These are phyloP conservation scores for Megacollybia marginata DNA, from an alignment of 768 basidiomycete species.

Conservation along the genomic window DNA sequence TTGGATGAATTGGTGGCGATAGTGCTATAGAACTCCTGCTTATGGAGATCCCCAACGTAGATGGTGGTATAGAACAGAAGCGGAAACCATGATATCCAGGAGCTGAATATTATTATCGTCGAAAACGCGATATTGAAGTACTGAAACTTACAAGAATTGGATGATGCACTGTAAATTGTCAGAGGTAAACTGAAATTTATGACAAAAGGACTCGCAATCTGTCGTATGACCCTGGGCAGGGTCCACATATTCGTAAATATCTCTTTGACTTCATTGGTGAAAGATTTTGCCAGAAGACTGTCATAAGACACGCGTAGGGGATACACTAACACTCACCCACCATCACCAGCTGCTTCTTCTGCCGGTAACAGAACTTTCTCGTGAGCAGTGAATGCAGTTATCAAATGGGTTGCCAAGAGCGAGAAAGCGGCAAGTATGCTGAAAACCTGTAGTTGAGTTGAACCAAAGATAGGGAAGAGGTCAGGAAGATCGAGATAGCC, in stretches of 20 bases:
- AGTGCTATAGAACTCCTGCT: slow-evolving; percentile 28
- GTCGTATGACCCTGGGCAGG: slow-evolving; percentile 68
- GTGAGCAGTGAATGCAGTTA: slow-evolving; percentile 54
- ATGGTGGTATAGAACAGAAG: slow-evolving; percentile 82
- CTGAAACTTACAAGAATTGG: slow-evolving; percentile 62
- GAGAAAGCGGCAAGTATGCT: slow-evolving; percentile 66
- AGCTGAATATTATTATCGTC: slow-evolving; percentile 28
- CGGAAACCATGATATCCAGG: slow-evolving; percentile 91
- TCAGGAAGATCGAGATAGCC: slow-evolving; percentile 74
- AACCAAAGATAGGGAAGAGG: slow-evolving; percentile 68
- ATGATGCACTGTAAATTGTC: slow-evolving; percentile 52
- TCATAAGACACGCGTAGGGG: not conserved
- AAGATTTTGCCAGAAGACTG: slow-evolving; percentile 23
- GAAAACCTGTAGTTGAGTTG: slow-evolving; percentile 74
- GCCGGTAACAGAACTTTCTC: slow-evolving; percentile 61
- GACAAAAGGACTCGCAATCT: slow-evolving; percentile 55
- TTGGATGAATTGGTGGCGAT: not conserved
- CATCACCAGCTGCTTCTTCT: not conserved
- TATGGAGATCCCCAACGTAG: slow-evolving; percentile 86
- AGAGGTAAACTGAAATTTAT: slow-evolving; percentile 1
- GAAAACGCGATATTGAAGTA: not conserved
- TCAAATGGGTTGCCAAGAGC: slow-evolving; percentile 56
- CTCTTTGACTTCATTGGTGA: slow-evolving; percentile 41
- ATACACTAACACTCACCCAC: slow-evolving; percentile 7
- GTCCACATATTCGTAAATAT: slow-evolving; percentile 67